Evolutionary conservation across 2,329 filamentous ascomycete genomes (phyloP).

Genomic region (Beauveria pseudobassiana): DNA sequence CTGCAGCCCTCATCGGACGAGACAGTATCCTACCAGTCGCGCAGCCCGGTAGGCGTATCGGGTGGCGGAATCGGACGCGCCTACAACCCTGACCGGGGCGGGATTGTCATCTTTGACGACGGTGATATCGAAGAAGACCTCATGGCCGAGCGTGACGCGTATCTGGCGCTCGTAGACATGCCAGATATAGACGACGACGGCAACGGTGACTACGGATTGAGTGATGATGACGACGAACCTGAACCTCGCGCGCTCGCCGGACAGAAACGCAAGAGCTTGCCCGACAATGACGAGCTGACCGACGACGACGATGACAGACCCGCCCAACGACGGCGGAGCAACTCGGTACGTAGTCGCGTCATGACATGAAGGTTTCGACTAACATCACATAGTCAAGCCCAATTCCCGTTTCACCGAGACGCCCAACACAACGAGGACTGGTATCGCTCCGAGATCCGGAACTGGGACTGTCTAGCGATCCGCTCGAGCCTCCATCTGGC

Average conservation of each 20-base stretch:
- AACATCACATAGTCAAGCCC: constrained; percentile 46
- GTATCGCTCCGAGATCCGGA: constrained; percentile 45
- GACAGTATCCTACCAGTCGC: constrained; percentile 38
- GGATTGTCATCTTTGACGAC: constrained; percentile 91
- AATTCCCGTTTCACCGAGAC: constrained; percentile 56
- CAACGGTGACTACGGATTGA: constrained; percentile 53
- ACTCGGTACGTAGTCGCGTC: constrained; percentile 56
- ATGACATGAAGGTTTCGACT: background rate
- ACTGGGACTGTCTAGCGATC: constrained; percentile 40
- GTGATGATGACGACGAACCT: constrained; percentile 42
- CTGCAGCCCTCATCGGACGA: constrained; percentile 44
- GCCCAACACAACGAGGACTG: constrained; percentile 53
- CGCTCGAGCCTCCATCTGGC: constrained; percentile 47
- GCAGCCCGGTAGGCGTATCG: constrained; percentile 58
- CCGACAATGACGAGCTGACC: constrained; percentile 62
- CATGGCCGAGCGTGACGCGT: constrained; percentile 66
- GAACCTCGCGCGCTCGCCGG: constrained; percentile 42
- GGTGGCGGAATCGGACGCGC: constrained; percentile 63
- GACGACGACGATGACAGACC: constrained; percentile 66
- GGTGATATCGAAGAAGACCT: constrained; percentile 89
- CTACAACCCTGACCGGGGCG: constrained; percentile 74
- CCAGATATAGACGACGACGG: constrained; percentile 78
- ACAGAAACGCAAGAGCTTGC: constrained; percentile 75
- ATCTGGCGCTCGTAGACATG: constrained; percentile 82
- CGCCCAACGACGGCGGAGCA: constrained; percentile 74